These are phyloP conservation scores for Mucor sp. DNA, from an alignment of 371 early-diverging fungal species.

Conservation along the genomic window DNA sequence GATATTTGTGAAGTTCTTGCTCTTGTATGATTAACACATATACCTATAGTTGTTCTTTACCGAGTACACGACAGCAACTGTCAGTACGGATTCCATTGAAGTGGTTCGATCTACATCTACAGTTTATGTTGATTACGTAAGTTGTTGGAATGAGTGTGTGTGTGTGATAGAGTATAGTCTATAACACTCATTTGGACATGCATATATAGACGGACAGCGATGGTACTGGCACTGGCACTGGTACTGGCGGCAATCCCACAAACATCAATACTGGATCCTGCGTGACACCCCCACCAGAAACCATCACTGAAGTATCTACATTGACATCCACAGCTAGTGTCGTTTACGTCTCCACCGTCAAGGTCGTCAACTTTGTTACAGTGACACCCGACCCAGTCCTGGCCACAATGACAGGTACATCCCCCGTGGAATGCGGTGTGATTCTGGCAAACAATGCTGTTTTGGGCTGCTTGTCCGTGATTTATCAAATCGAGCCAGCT, in stretches of 20 bases:
- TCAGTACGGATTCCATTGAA: background rate
- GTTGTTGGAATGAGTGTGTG: background rate
- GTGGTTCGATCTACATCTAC: background rate
- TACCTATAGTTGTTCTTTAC: background rate
- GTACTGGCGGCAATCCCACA: background rate
- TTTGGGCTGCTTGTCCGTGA: background rate
- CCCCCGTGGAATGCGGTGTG: background rate
- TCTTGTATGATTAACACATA: background rate
- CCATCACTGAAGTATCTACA: background rate
- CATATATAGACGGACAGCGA: background rate
- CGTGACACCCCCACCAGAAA: background rate
- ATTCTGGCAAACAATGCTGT: constrained; percentile 1
- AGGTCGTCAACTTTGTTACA: background rate
- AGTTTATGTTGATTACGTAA: constrained; percentile 2
- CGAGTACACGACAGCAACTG: background rate
- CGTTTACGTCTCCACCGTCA: background rate
- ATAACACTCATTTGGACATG: too few species aligned
- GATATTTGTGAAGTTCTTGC: too few species aligned
- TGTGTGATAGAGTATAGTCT: too few species aligned
- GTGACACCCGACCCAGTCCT: background rate
- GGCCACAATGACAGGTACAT: background rate
- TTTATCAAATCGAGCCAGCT: background rate
- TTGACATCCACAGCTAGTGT: background rate
- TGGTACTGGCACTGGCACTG: too few species aligned
- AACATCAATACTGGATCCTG: background rate